phyloP scores from a whole-genome alignment of 371 early-diverging fungal species.

The Mortierella sp. region DNA sequence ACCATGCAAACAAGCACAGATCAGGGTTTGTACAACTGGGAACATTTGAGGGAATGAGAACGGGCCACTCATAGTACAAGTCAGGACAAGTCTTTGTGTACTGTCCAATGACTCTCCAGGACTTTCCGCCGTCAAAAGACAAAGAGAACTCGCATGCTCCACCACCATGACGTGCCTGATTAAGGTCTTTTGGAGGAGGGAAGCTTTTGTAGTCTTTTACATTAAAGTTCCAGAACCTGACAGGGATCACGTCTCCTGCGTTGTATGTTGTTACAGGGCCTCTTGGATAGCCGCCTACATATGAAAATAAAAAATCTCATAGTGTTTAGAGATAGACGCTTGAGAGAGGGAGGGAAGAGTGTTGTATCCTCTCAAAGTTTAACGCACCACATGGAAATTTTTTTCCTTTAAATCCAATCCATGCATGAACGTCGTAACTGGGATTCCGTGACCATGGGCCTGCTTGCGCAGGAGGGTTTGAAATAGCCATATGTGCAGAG shows the following conservation, averaged over 20 bases:
- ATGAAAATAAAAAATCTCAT: neutral
- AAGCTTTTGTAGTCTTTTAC: constrained; percentile 26
- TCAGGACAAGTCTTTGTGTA: constrained; percentile 58
- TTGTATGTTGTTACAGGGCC: constrained; percentile 42
- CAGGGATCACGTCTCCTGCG: constrained; percentile 49
- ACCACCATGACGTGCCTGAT: constrained; percentile 62
- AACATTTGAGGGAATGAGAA: constrained; percentile 42
- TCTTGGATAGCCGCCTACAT: constrained; percentile 29
- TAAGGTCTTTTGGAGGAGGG: constrained; percentile 20
- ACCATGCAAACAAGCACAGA: constrained; percentile 44
- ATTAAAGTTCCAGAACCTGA: constrained; percentile 50
- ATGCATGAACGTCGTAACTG: constrained; percentile 30
- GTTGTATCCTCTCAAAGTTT: too few species aligned
- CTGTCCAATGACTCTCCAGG: constrained; percentile 69
- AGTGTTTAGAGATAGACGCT: neutral
- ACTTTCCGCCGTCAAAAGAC: constrained; percentile 72
- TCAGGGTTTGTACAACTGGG: constrained; percentile 40
- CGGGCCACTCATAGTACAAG: constrained; percentile 53
- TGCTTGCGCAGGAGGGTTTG: constrained; percentile 43
- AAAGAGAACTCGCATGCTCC: constrained; percentile 82
- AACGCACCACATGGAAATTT: constrained; percentile 37
- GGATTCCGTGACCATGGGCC: constrained; percentile 39
- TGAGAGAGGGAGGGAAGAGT: neutral
- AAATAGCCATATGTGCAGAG: constrained; percentile 49
- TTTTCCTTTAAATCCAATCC: constrained; percentile 46